Base-by-base conservation (phyloP, 768 basidiomycete species). In the Mycena sanguinolenta region DNA sequence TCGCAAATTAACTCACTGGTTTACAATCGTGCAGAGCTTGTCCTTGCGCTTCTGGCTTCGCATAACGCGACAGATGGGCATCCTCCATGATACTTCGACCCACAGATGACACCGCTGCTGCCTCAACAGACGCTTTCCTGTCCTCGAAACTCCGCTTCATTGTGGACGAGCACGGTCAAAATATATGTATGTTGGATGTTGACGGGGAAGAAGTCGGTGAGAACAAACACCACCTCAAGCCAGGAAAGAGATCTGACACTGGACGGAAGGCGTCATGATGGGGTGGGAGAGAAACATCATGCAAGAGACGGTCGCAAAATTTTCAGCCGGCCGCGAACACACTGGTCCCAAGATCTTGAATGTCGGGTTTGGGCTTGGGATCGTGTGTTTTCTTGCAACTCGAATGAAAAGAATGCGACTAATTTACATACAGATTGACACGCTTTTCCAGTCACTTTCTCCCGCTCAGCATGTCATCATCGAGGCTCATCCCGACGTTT, bases 201-300 rank as follows among this genome's bases (percentile, higher is more conserved):
- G 90, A 89, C 34, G 91, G 89, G 32, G 91, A 92, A 72, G 92
- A 96, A 68, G 88, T 97, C n/a, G n/a, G n/a, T n/a, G n/a, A n/a
- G n/a, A n/a, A n/a, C n/a, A n/a, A n/a, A n/a, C n/a, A n/a, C n/a
- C n/a, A n/a, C n/a, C n/a, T n/a, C n/a, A n/a, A n/a, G n/a, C n/a
- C n/a, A n/a, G n/a, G n/a, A n/a, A n/a, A n/a, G n/a, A n/a, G n/a
- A n/a, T n/a, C n/a, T n/a, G n/a, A n/a, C n/a, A n/a, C n/a, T n/a
- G n/a, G n/a, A n/a, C n/a, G n/a, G n/a, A n/a, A n/a, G 95, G 96
- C 16, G 97, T 99, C 7, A 99, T 99, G 98, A 99, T 99, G 98
- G 95, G 96, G 1, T 99, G 98, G 98, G 98, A 99, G 79, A 81
- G 82, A 53, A 86, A 82, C 10, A 95, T 99, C 75, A 99, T 99